phyloP scores from a whole-genome alignment of 2,329 filamentous ascomycete species.

The Diaporthe amygdali region DNA sequence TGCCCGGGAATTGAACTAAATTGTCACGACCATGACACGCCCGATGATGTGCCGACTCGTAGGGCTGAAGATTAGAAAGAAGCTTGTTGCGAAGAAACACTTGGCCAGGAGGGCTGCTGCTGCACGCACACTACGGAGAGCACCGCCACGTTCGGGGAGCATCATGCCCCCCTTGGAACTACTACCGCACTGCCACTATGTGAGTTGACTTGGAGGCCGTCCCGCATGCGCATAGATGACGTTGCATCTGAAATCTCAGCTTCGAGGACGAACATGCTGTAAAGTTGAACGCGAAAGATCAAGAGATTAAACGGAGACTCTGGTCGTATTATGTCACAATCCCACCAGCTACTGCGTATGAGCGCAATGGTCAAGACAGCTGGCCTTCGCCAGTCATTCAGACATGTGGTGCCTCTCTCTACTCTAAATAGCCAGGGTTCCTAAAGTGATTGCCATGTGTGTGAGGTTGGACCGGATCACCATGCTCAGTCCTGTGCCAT shows the following conservation, averaged over 20 bases:
- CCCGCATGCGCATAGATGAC: neutral
- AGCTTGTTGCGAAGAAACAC: slow-evolving; percentile 12
- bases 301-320: neutral
- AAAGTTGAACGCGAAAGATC: neutral
- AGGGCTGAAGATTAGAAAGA: slow-evolving; percentile 25
- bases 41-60: slow-evolving; percentile 1
- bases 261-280: neutral
- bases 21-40: neutral
- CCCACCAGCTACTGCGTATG: no score
- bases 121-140: slow-evolving; percentile 19
- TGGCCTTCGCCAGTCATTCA: neutral
- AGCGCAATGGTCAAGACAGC: neutral
- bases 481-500: neutral
- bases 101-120: neutral
- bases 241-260: neutral
- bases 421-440: neutral
- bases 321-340: neutral
- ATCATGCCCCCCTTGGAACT: slow-evolving; percentile 13
- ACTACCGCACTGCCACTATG: neutral
- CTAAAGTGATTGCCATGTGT: neutral
- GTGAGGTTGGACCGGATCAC: neutral
- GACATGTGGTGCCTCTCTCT: neutral
- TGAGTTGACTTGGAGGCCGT: neutral
- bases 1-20: neutral
- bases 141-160: slow-evolving; percentile 25